These are phyloP conservation scores for Peronospora belbahrii DNA, from an alignment of 352 stramenopile genomes.

Conservation along the genomic window DNA sequence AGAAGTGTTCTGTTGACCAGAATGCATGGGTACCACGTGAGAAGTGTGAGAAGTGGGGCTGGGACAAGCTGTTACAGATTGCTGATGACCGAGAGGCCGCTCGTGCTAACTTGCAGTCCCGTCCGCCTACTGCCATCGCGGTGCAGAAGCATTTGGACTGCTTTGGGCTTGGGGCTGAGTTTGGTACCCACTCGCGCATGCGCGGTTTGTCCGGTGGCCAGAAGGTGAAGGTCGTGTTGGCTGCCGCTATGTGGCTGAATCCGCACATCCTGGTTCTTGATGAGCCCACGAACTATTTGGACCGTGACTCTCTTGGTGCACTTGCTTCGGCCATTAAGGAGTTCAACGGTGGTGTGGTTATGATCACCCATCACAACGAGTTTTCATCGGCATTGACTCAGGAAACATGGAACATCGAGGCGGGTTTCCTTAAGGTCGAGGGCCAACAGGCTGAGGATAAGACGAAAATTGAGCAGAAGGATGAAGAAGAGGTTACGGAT, in stretches of 20 bases:
- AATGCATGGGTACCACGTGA: constrained; percentile 93
- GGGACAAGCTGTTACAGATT: constrained; percentile 95
- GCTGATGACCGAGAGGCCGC: constrained; percentile 92
- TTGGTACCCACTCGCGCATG: constrained; percentile 97
- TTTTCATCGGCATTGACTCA: constrained; percentile 92
- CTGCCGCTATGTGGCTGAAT: constrained; percentile 94
- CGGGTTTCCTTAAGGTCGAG: constrained; percentile 79
- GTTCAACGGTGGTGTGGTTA: constrained; percentile 96
- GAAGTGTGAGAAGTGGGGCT: constrained; percentile 96
- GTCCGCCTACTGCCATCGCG: constrained; percentile 90
- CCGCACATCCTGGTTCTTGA: constrained; percentile 93
- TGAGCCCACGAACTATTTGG: constrained; percentile 94
- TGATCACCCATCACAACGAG: constrained; percentile 97
- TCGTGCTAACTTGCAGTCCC: constrained; percentile 88
- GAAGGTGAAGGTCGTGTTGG: constrained; percentile 98
- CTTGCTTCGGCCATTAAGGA: constrained; percentile 93
- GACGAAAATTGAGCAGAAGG: constrained; percentile 89
- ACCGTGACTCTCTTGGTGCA: constrained; percentile 94
- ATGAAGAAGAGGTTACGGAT: constrained; percentile 72
- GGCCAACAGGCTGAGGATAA: constrained; percentile 82
- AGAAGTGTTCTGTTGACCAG: constrained; percentile 89
- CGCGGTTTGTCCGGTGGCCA: constrained; percentile 95
- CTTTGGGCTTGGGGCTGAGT: constrained; percentile 94
- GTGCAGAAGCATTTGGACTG: constrained; percentile 96
- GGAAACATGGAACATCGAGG: constrained; percentile 92